Percentiles rank a stretch among this genome's conserved stretches.
These are phyloP conservation scores for Candida fluviatilis DNA, from an alignment of 805 yeast genomes.

Conservation along the genomic window DNA sequence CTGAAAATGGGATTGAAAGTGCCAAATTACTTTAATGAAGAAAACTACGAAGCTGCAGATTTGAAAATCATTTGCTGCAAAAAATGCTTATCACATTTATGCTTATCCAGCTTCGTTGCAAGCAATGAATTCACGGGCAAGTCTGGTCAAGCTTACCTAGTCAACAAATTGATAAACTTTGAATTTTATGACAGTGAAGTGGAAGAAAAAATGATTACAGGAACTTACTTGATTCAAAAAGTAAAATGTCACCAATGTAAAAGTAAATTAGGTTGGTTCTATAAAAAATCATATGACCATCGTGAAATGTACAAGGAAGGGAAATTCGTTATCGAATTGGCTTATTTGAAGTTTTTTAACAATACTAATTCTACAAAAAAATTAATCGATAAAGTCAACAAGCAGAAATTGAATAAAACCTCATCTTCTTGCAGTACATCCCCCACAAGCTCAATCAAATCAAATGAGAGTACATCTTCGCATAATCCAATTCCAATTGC, in stretches of 20 bases:
- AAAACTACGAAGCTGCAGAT: constrained; percentile 29
- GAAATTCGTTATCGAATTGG: constrained; percentile 39
- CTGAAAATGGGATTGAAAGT: constrained; percentile 34
- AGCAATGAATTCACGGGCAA: constrained; percentile 38
- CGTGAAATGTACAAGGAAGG: constrained; percentile 41
- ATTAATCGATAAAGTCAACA: constrained; percentile 24
- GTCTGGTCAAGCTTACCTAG: constrained; percentile 39
- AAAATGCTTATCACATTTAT: constrained; percentile 38
- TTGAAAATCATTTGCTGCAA: constrained; percentile 38
- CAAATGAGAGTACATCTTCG: not conserved
- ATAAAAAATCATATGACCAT: constrained; percentile 32
- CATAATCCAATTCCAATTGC: not conserved
- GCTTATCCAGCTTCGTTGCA: constrained; percentile 31
- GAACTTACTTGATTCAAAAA: constrained; percentile 32
- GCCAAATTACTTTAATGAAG: constrained; percentile 36
- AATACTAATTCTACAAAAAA: constrained; percentile 31
- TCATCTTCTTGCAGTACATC: not conserved
- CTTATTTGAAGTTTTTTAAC: constrained; percentile 29
- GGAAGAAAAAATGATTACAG: constrained; percentile 38
- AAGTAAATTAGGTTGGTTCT: constrained; percentile 36
- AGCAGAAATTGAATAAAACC: constrained; percentile 12
- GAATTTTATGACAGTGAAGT: constrained; percentile 21
- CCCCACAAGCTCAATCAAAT: not conserved
- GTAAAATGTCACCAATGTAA: constrained; percentile 38
- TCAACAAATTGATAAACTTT: constrained; percentile 35